A percentile compares a stretch with the other conserved stretches of the same genome.
phyloP scores from a whole-genome alignment of 129 eudicot genomes.

The Flaveria bidentis region DNA sequence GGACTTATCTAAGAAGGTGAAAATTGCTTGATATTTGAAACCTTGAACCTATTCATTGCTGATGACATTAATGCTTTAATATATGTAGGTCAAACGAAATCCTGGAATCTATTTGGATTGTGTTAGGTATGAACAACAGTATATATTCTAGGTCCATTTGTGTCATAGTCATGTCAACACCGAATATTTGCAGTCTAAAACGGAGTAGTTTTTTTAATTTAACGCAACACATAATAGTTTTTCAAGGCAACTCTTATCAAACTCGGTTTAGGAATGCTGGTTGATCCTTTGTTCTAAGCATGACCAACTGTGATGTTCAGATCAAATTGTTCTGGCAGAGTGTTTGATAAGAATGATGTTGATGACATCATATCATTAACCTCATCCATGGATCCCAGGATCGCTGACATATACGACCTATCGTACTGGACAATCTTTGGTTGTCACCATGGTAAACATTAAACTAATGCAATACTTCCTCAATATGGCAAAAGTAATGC shows the following conservation, averaged over 20 bases:
- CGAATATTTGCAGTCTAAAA: not conserved
- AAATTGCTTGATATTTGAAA: slow-evolving; percentile 24
- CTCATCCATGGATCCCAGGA: slow-evolving; percentile 47
- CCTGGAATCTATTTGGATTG: slow-evolving; percentile 30
- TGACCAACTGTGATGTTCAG: slow-evolving; percentile 29
- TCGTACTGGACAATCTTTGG: slow-evolving; percentile 82
- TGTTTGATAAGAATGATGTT: slow-evolving; percentile 33
- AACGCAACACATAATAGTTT: not conserved
- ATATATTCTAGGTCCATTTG: slow-evolving; percentile 37
- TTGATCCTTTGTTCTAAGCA: slow-evolving; percentile 18
- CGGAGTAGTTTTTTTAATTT: not conserved
- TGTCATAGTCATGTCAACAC: not conserved
- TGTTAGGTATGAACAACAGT: slow-evolving; percentile 36
- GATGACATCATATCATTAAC: slow-evolving; percentile 55
- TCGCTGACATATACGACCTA: slow-evolving; percentile 59
- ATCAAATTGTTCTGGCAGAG: slow-evolving; percentile 43
- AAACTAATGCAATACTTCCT: not conserved
- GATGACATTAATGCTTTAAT: slow-evolving; percentile 21
- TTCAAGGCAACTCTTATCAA: slow-evolving; percentile 1
- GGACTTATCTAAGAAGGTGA: slow-evolving; percentile 58
- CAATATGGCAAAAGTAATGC: slow-evolving; percentile 6
- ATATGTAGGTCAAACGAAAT: slow-evolving; percentile 47
- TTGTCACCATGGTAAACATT: slow-evolving; percentile 57
- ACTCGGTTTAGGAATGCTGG: not conserved
- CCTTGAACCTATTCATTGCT: slow-evolving; percentile 8